phyloP scores from a whole-genome alignment of 176 grass and related monocot genomes.

The Elymus sibiricus region DNA sequence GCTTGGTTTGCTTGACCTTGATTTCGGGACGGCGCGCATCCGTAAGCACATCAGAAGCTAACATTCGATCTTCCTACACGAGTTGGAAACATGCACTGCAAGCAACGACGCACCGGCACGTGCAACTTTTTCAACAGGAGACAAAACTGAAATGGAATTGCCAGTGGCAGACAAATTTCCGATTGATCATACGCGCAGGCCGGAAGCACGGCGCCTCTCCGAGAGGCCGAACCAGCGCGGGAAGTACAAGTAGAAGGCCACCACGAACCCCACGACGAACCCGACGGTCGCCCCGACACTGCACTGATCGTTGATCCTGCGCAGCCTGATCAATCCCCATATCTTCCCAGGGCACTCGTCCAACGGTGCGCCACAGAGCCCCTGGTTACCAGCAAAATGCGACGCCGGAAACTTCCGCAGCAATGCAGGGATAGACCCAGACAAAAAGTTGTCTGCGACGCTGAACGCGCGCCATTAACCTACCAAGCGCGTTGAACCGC shows the following conservation, averaged over 20 bases:
- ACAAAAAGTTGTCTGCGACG: constrained; percentile 29
- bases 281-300: not conserved
- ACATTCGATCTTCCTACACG: no score
- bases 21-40: no score
- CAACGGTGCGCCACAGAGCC: not conserved
- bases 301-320: not conserved
- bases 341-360: not conserved
- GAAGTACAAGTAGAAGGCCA: not conserved
- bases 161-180: not conserved
- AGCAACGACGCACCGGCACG: no score
- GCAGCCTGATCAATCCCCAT: not conserved
- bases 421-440: not conserved
- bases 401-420: not conserved
- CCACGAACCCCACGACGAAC: constrained; percentile 5
- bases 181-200: not conserved
- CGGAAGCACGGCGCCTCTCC: not conserved
- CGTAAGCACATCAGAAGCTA: no score
- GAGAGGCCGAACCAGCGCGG: not conserved
- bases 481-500: rapidly evolving
- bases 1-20: no score
- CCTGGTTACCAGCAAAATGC: not conserved
- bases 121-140: no score
- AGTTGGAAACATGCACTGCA: no score
- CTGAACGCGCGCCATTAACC: not conserved
- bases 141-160: no score